Evolutionary conservation across 345 rosid species (phyloP), one percentile per base, ranked within the genome.

Genomic region (Brassica rapa): DNA sequence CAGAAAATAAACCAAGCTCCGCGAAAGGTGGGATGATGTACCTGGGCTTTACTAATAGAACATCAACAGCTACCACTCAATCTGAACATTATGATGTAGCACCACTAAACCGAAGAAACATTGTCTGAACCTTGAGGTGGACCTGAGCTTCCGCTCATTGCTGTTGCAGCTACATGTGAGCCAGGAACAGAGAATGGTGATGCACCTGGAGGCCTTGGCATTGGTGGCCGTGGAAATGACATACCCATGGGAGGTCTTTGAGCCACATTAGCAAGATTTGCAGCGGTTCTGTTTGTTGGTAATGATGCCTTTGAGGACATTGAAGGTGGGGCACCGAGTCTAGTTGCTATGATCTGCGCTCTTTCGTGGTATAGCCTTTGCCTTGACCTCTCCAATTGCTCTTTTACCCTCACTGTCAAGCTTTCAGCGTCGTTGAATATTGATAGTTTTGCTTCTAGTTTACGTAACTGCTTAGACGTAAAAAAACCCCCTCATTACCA

Each of bases 331-430:
- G 84, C 65, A 61, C 95, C 96, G 19, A 93, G 95, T 66, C 98
- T 89, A 39, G 97, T 81, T 78, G 96, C 91, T 65, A 96, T 96
- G 84, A 96, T 96, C 84, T 93, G 97, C 49, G 92, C 91, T 66
- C 99, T 85, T 79, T 96, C 98, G 12, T 88, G 92, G 85, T 86
- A 93, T 43, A 96, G 96, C 77, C 86, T 89, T 82, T 93, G 98
- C 78, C 87, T 91, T 67, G 95, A 89, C 81, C 97, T 85, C 65
- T 96, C 98, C 85, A 96, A 83, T 71, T 93, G 98, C 86, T 96
- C 99, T 83, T 84, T 88, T 19, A 87, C 89, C 77, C 91, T 88
- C 81, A 80, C 49, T 39, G 88, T 85, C 82, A 90, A 76, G 74
- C 81, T 84, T 32, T 91, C 97, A 81, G 91, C 81, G 51, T 96